Percentiles rank a stretch among this genome's conserved stretches.
Conservation (phyloP, 192 early-diverging fungal species). For the Anaeromyces robustus region DNA sequence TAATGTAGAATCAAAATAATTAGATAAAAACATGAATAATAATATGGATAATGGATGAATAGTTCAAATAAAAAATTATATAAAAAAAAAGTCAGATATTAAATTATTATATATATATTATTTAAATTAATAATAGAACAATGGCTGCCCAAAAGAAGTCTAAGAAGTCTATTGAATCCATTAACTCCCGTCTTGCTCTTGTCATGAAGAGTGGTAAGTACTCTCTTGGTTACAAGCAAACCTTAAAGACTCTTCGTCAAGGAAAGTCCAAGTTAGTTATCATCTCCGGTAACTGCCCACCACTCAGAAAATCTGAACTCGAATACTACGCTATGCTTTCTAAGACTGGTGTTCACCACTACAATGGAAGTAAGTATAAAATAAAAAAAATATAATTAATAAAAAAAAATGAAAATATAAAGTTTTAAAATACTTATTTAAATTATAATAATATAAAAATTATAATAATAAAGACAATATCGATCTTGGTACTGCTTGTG, state of each 20-base stretch:
- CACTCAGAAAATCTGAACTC: conserved; percentile 98
- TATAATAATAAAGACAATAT: conserved; percentile 60
- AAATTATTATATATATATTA: too few species aligned
- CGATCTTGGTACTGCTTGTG: conserved; percentile 98
- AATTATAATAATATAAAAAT: not conserved
- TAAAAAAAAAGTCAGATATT: too few species aligned
- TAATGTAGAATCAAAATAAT: too few species aligned
- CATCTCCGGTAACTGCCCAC: conserved; percentile 98
- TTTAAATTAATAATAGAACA: not conserved
- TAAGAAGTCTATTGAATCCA: conserved; percentile 57
- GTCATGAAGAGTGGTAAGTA: conserved; percentile 99
- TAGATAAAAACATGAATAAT: too few species aligned
- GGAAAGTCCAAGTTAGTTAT: conserved; percentile 99
- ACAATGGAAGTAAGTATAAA: conserved; percentile 73
- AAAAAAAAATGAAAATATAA: not conserved
- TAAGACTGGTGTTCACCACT: conserved; percentile 99
- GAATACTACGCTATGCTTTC: conserved; percentile 99
- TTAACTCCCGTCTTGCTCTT: conserved; percentile 95
- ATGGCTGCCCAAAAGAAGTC: not conserved
- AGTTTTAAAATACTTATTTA: not conserved
- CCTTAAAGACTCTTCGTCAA: conserved; percentile 89
- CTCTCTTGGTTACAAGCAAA: conserved; percentile 96
- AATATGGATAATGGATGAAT: too few species aligned
- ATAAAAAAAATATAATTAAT: not conserved
- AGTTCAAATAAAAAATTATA: too few species aligned